Evolutionary conservation across 352 stramenopile species (phyloP).

Genomic region (Phytophthora hybrid): DNA sequence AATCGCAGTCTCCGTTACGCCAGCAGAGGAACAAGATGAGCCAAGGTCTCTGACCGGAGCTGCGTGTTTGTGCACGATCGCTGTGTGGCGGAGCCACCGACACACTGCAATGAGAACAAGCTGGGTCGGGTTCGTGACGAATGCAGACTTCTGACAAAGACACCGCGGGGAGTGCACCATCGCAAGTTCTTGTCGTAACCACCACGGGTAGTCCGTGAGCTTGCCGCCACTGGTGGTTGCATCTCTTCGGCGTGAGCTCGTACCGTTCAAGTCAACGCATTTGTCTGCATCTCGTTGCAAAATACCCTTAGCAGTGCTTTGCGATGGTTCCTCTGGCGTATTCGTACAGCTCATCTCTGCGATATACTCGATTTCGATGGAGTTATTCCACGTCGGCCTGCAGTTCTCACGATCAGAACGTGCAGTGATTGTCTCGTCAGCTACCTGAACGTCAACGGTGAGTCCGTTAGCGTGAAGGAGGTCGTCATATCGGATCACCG

Average conservation of each 20-base stretch:
- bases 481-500: constrained; percentile 31
- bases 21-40: not conserved
- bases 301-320: not conserved
- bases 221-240: constrained; percentile 2
- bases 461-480: constrained; percentile 32
- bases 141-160: constrained; percentile 31
- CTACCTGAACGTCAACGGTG: not conserved
- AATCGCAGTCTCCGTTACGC: constrained; percentile 15
- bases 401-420: not conserved
- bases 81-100: constrained; percentile 41
- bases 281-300: constrained; percentile 5
- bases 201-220: constrained; percentile 34
- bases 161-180: constrained; percentile 41
- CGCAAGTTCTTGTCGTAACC: constrained; percentile 41
- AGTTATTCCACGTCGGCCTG: not conserved
- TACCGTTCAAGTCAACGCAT: constrained; percentile 14
- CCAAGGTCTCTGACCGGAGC: not conserved
- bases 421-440: not conserved
- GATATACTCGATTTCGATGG: constrained; percentile 10
- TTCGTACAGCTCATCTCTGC: not conserved
- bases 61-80: constrained; percentile 11
- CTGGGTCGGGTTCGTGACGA: constrained; percentile 20
- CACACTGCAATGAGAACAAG: constrained; percentile 38
- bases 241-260: not conserved
- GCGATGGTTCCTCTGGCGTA: constrained; percentile 1